A percentile compares a stretch with the other conserved stretches of the same genome.
phyloP scores from a whole-genome alignment of 805 yeast species.

The Wickerhamiella spandovensis region DNA sequence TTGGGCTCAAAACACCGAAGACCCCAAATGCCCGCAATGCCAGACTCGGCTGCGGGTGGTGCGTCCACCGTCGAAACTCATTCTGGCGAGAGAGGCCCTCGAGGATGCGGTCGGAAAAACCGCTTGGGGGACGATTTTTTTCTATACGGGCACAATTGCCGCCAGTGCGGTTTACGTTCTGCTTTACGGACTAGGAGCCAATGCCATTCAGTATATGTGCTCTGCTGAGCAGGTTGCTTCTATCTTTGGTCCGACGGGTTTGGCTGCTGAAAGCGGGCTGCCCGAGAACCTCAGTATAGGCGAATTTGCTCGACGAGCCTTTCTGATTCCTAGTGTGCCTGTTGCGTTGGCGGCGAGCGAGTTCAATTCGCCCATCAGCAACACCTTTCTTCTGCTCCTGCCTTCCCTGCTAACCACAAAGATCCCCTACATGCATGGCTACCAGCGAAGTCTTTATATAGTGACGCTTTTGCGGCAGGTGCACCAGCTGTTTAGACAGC shows the following conservation, averaged over 20 bases:
- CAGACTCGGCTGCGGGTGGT: constrained; percentile 15
- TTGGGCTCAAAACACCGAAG: constrained; percentile 28
- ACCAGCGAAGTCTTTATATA: not conserved
- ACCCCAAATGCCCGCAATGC: constrained; percentile 25
- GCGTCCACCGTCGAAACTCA: not conserved
- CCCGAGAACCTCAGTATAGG: not conserved
- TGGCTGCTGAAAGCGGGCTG: constrained; percentile 6
- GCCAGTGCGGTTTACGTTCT: constrained; percentile 12
- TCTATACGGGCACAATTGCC: not conserved
- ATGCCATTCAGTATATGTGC: constrained; percentile 18
- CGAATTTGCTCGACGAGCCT: not conserved
- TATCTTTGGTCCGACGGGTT: constrained; percentile 12
- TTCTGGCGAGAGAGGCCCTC: not conserved
- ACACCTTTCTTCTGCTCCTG: not conserved
- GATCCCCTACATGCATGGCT: not conserved
- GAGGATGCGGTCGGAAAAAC: not conserved
- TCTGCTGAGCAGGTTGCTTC: constrained; percentile 18
- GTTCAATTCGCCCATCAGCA: not conserved
- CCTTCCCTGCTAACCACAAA: not conserved
- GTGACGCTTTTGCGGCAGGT: not conserved
- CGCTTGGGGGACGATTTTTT: constrained; percentile 7
- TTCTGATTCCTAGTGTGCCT: constrained; percentile 19
- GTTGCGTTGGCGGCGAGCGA: constrained; percentile 10
- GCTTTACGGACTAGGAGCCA: constrained; percentile 21
- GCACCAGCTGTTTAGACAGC: not conserved